These are phyloP conservation scores for Leptoxyphium fumago DNA, from an alignment of 2,329 filamentous ascomycete species.

Conservation along the genomic window DNA sequence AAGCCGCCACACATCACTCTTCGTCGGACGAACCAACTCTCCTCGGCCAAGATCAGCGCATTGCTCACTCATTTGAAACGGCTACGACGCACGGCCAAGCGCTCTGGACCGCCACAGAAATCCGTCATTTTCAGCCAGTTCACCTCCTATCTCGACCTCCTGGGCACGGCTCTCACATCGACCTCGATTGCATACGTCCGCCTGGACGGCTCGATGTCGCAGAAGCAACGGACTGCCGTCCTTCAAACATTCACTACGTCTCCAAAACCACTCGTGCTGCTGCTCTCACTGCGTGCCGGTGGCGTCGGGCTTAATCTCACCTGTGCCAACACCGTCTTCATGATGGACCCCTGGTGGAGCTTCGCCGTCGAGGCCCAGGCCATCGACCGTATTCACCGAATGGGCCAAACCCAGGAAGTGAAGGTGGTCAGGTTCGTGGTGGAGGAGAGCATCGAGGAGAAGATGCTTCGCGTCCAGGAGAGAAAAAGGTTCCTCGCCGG, in stretches of 20 bases:
- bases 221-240: slow-evolving; percentile 68
- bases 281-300: slow-evolving; percentile 76
- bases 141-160: slow-evolving; percentile 85
- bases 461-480: slow-evolving; percentile 88
- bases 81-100: slow-evolving; percentile 45
- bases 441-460: slow-evolving; percentile 79
- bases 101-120: slow-evolving; percentile 35
- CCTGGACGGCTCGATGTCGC: slow-evolving; percentile 79
- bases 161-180: slow-evolving; percentile 61
- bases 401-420: slow-evolving; percentile 83
- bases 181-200: slow-evolving; percentile 68
- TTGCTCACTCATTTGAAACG: slow-evolving; percentile 61
- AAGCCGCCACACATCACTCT: slow-evolving; percentile 38
- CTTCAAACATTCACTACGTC: slow-evolving; percentile 51
- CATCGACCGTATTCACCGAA: slow-evolving; percentile 92
- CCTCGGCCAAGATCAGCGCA: slow-evolving; percentile 77
- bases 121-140: slow-evolving; percentile 95
- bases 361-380: slow-evolving; percentile 94
- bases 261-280: slow-evolving; percentile 52
- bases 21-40: slow-evolving; percentile 47
- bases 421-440: slow-evolving; percentile 80
- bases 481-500: slow-evolving; percentile 97
- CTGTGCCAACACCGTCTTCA: slow-evolving; percentile 75
- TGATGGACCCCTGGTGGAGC: slow-evolving; percentile 99
- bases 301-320: slow-evolving; percentile 91